phyloP scores from a whole-genome alignment of 106 monocot genomes.

The Platanthera guangdongensis region DNA sequence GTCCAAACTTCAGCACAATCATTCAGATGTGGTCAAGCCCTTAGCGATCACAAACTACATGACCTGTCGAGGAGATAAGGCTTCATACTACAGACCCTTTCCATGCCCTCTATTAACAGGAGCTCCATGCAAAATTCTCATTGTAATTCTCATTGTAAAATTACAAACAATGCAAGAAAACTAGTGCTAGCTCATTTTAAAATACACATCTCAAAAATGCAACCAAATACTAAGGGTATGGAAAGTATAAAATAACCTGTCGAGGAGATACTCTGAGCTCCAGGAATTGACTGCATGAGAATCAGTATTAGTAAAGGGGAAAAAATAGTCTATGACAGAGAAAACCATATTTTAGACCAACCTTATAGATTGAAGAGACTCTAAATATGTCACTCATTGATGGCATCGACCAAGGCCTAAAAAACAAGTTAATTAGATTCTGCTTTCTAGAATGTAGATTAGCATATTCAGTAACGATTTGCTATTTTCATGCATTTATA shows the following conservation, averaged over 20 bases:
- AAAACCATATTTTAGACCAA: conserved; percentile 8
- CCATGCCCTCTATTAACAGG: too few relatives aligned
- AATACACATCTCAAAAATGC: background rate
- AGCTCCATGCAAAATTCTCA: too few relatives aligned
- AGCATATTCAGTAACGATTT: background rate
- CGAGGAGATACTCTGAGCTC: conserved; percentile 31
- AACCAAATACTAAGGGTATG: background rate
- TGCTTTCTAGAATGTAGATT: background rate
- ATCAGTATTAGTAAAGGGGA: conserved; percentile 5
- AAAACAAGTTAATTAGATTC: conserved; percentile 5
- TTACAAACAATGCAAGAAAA: background rate
- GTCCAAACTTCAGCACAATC: too few relatives aligned
- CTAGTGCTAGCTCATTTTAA: background rate
- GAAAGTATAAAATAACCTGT: conserved; percentile 19
- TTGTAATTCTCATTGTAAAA: too few relatives aligned
- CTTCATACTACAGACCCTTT: too few relatives aligned
- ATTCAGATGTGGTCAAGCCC: too few relatives aligned
- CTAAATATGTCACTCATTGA: conserved; percentile 4
- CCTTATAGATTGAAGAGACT: conserved; percentile 17
- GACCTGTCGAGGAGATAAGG: too few relatives aligned
- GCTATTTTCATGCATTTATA: background rate
- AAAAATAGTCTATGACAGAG: background rate
- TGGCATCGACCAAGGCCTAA: conserved; percentile 15
- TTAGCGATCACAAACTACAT: too few relatives aligned
- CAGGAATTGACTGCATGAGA: conserved; percentile 22